Conservation (phyloP, 768 basidiomycete genomes). For the Boletus speciosus region DNA sequence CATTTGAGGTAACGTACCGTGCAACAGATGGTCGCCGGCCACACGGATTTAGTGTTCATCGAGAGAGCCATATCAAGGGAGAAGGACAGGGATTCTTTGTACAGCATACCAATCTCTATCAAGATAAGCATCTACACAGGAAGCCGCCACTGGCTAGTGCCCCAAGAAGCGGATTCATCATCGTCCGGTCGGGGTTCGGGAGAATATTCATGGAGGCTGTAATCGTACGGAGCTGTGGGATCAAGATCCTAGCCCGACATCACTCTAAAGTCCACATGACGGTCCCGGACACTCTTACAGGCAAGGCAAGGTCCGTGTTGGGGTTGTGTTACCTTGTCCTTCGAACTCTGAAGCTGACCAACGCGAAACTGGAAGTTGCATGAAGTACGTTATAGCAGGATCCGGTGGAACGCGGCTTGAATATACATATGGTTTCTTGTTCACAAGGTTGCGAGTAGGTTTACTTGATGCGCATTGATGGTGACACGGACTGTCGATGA, state of each 20-base stretch:
- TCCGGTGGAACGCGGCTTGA: slow-evolving; percentile 10
- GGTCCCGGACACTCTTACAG: slow-evolving; percentile 7
- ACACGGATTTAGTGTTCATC: slow-evolving; percentile 38
- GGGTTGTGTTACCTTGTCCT: slow-evolving; percentile 30
- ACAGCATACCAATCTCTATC: slow-evolving; percentile 33
- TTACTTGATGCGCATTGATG: slow-evolving; percentile 26
- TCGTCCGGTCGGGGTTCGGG: slow-evolving; percentile 34
- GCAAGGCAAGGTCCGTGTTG: slow-evolving; percentile 18
- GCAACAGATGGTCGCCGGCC: slow-evolving; percentile 35
- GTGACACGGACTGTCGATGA: slow-evolving; percentile 11
- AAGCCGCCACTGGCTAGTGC: not conserved
- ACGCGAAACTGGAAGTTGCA: slow-evolving; percentile 36
- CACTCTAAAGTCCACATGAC: slow-evolving; percentile 9
- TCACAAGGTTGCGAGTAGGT: not conserved
- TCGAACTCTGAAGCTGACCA: slow-evolving; percentile 36
- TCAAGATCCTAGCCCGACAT: slow-evolving; percentile 23
- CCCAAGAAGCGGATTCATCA: not conserved
- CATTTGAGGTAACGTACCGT: slow-evolving; percentile 37
- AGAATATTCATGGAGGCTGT: not conserved
- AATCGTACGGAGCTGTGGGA: slow-evolving; percentile 34
- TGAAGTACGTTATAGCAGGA: slow-evolving; percentile 26
- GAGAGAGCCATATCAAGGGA: slow-evolving; percentile 28
- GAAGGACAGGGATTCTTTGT: slow-evolving; percentile 38
- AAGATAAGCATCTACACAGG: slow-evolving; percentile 22
- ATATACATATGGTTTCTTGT: not conserved